phyloP scores from a whole-genome alignment of 345 rosid species.

The Brassica cretica region DNA sequence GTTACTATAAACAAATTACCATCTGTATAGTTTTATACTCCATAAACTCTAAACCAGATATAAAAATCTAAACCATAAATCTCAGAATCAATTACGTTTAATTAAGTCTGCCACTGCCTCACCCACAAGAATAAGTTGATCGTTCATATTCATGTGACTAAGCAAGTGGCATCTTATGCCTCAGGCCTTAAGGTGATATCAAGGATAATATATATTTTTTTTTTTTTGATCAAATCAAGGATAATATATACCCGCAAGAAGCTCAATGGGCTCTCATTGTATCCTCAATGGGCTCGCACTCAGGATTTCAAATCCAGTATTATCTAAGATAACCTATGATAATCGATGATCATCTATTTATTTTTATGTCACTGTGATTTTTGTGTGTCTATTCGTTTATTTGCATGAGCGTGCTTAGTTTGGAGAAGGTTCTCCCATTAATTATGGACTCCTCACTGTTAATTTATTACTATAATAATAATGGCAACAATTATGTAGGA shows the following conservation, averaged over 20 bases:
- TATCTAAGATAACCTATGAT: neutral
- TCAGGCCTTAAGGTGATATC: neutral
- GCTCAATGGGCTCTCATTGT: neutral
- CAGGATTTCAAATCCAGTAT: neutral
- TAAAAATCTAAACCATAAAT: neutral
- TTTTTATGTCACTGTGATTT: neutral
- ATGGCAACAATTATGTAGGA: constrained; percentile 2
- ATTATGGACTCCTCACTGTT: neutral
- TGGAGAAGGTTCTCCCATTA: neutral
- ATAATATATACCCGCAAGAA: neutral
- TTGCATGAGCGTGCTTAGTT: constrained; percentile 22
- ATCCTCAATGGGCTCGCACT: neutral
- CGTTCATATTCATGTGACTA: neutral
- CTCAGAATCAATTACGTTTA: neutral
- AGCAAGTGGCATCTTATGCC: constrained; percentile 1
- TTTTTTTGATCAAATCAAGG: no score
- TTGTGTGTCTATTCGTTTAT: neutral
- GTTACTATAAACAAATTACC: neutral
- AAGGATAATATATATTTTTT: no score
- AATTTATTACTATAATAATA: neutral
- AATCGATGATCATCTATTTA: neutral
- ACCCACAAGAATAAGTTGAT: neutral
- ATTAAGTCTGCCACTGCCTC: neutral
- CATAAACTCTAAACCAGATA: neutral
- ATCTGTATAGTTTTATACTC: neutral